phyloP scores from a whole-genome alignment of 768 basidiomycete genomes.

The Mycena pura region DNA sequence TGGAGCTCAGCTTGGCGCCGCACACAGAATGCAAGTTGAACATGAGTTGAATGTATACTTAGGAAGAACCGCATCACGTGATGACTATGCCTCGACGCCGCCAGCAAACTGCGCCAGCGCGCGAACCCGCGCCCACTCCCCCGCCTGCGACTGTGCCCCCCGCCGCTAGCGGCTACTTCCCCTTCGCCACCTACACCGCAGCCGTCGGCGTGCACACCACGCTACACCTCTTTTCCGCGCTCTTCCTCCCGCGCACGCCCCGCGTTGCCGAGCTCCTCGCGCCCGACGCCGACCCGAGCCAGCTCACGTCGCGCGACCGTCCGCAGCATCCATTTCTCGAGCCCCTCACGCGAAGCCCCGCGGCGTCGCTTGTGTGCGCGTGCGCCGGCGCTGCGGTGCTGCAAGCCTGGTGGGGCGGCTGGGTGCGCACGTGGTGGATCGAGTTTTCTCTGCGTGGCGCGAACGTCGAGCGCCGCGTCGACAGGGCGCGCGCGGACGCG shows the following conservation, averaged over 20 bases:
- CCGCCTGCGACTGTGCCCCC: no score
- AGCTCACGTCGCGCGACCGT: constrained; percentile 56
- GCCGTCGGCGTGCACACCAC: constrained; percentile 71
- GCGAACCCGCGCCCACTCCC: no score
- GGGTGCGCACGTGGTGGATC: constrained; percentile 66
- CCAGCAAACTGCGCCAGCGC: no score
- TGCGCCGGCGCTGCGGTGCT: constrained; percentile 60
- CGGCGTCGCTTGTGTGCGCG: constrained; percentile 62
- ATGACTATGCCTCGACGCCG: no score
- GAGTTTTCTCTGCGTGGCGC: constrained; percentile 47
- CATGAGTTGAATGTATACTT: no score
- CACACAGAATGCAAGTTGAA: no score
- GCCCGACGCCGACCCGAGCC: constrained; percentile 37
- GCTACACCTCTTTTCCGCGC: constrained; percentile 67
- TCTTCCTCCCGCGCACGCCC: constrained; percentile 74
- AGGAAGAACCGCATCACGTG: no score
- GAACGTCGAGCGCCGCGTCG: constrained; percentile 49
- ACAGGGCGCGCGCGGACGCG: constrained; percentile 46
- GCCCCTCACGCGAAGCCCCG: constrained; percentile 66
- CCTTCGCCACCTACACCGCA: constrained; percentile 67
- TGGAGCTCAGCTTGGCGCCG: no score
- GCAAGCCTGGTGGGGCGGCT: constrained; percentile 77
- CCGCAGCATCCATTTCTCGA: constrained; percentile 78
- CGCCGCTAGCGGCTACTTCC: constrained; percentile 37
- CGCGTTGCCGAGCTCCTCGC: constrained; percentile 48